Conservation (phyloP, 306 rosid genomes). For the Fragaria ananassa region DNA sequence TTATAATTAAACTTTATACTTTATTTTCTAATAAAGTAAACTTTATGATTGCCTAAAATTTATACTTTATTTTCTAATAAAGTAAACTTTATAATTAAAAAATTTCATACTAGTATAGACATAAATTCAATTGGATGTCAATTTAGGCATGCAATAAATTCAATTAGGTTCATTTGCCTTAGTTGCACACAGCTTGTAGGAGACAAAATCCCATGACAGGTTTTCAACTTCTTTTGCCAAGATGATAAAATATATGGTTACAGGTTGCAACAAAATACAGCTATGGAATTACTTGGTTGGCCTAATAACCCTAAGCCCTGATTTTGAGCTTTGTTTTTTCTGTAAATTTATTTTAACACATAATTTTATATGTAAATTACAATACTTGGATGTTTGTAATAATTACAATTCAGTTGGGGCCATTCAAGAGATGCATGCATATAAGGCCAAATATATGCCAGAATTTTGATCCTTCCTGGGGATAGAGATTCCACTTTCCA, state of each 20-base stretch:
- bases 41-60: no score
- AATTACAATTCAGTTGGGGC: constrained; percentile 4
- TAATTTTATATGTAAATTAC: not conserved
- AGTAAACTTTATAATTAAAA: no score
- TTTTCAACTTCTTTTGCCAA: constrained; percentile 17
- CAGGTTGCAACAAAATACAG: not conserved
- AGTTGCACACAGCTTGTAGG: constrained; percentile 5
- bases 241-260: constrained; percentile 23
- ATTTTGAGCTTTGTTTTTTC: not conserved
- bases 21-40: no score
- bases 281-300: constrained; percentile 8
- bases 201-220: constrained; percentile 19
- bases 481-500: constrained; percentile 1
- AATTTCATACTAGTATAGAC: not conserved
- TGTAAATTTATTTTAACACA: not conserved
- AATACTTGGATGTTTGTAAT: not conserved
- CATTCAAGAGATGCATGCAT: not conserved
- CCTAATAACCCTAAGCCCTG: constrained; percentile 8
- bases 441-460: constrained; percentile 4
- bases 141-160: constrained; percentile 15
- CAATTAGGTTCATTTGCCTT: constrained; percentile 16
- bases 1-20: no score
- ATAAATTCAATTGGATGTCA: constrained; percentile 23
- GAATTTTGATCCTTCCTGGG: not conserved
- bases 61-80: no score